A percentile compares a stretch with the other conserved stretches of the same genome.
phyloP scores from a whole-genome alignment of 176 grass and related monocot species.

The sorghum (Sorghum bicolor) region DNA sequence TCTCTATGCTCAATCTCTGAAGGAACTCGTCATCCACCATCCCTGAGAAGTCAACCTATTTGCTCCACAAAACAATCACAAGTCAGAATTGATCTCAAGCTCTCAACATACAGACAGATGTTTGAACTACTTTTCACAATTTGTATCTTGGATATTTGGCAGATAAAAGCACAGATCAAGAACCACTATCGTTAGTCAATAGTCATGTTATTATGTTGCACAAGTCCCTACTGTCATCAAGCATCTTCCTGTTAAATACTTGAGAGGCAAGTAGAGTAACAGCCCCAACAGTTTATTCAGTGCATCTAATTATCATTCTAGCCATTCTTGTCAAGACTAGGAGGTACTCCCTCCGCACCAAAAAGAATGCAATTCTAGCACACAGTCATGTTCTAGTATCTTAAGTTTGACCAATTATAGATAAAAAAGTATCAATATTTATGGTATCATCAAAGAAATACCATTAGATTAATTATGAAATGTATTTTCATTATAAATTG shows the following conservation, averaged over 20 bases:
- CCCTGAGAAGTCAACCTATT: constrained; percentile 92
- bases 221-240: background rate
- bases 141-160: background rate
- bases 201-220: background rate
- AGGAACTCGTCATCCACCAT: constrained; percentile 79
- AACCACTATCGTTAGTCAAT: background rate
- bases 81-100: constrained; percentile 17
- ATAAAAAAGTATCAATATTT: too few relatives aligned
- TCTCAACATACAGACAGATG: background rate
- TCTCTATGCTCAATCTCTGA: constrained; percentile 65
- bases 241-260: background rate
- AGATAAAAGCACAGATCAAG: background rate
- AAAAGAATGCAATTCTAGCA: too few relatives aligned
- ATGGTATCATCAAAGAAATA: too few relatives aligned
- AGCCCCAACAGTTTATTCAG: background rate
- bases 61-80: background rate
- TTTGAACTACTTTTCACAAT: background rate
- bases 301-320: background rate
- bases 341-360: background rate
- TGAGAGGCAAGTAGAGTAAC: background rate
- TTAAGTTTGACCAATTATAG: too few relatives aligned
- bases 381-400: too few relatives aligned
- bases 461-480: too few relatives aligned
- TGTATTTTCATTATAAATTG: too few relatives aligned
- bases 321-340: background rate